Base-by-base conservation (phyloP, 306 rosid species). In the Begonia fuchsioides region DNA sequence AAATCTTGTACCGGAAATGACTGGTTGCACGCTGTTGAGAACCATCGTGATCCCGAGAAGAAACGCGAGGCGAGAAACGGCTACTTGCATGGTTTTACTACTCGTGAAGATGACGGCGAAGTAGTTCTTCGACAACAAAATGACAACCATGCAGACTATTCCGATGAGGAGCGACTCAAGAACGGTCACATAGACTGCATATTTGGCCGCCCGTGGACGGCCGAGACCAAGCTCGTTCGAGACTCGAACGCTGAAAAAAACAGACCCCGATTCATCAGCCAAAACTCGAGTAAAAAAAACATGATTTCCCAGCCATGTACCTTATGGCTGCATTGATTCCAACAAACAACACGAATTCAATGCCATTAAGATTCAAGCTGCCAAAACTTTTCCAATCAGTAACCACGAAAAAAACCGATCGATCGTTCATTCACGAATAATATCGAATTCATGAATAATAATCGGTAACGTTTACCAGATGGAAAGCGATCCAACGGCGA, bases 261-360 rank as follows among this genome's bases (percentile, higher is more conserved):
- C 15, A 5, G 15, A 74, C 59, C 66, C 71, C 32, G 61, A 74
- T 17, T 79, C 58, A 61, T 26, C 5, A 26, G 35, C 35, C 35
- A n/a, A n/a, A n/a, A n/a, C n/a, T n/a, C 8, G 71, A 71, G 47
- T 74, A 50, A 15, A 76, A 39, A 71, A 67, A 71, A 17, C 2
- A 17, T 19, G 45, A 32, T 32, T 50, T 32, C 41, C 10, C 10
- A 19, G 18, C 35, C 48, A 13, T 59, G 41, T 73, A 82, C 95
- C 98, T 73, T 43, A 90, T 62, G 38, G 95, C 98, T 49, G 94
- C 95, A 73, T 79, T 90, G 46, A 90, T 59, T 52, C 98, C 98
- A 52, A 90, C 63, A 64, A 85, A 90, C 57, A 90, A 9, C 95
- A 90, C 79, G 66, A 48, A 58, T 72, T 90, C 98, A 74, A 73